Conservation (phyloP, 1,139 yeast species). For the Candida gigantensis region DNA sequence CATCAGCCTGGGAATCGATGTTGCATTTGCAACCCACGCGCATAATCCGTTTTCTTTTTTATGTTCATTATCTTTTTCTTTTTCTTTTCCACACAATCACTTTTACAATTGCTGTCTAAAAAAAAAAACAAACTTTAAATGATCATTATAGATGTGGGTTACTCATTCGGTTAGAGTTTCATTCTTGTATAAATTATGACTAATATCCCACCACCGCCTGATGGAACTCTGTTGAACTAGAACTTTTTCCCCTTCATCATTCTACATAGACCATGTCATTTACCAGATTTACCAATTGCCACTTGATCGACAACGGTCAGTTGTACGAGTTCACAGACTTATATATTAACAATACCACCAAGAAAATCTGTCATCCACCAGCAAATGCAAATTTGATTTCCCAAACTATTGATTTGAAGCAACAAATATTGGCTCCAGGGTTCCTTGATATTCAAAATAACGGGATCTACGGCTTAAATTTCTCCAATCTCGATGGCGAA, state of each 20-base stretch:
- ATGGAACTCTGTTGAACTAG: too few species aligned
- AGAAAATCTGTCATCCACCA: slow-evolving; percentile 40
- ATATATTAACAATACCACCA: slow-evolving; percentile 46
- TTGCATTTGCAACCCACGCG: slow-evolving; percentile 6
- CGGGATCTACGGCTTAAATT: slow-evolving; percentile 63
- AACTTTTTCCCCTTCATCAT: too few species aligned
- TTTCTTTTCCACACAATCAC: too few species aligned
- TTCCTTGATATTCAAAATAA: slow-evolving; percentile 63
- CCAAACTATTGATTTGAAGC: slow-evolving; percentile 46
- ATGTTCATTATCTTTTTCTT: neutral
- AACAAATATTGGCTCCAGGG: slow-evolving; percentile 57
- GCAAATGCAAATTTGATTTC: slow-evolving; percentile 13
- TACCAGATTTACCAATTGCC: slow-evolving; percentile 49
- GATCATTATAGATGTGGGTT: too few species aligned
- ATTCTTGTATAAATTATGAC: too few species aligned
- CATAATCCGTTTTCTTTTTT: too few species aligned
- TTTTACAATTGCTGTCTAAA: too few species aligned
- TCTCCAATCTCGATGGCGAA: slow-evolving; percentile 39
- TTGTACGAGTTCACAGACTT: slow-evolving; percentile 42
- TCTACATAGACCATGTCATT: slow-evolving; percentile 9
- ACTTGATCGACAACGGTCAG: slow-evolving; percentile 52
- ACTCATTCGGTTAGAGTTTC: too few species aligned
- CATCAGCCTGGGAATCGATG: too few species aligned
- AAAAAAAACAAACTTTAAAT: too few species aligned
- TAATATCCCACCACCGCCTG: too few species aligned